These are phyloP conservation scores for Chrysanthemum makinoi DNA, from an alignment of 129 eudicot genomes.

Conservation along the genomic window DNA sequence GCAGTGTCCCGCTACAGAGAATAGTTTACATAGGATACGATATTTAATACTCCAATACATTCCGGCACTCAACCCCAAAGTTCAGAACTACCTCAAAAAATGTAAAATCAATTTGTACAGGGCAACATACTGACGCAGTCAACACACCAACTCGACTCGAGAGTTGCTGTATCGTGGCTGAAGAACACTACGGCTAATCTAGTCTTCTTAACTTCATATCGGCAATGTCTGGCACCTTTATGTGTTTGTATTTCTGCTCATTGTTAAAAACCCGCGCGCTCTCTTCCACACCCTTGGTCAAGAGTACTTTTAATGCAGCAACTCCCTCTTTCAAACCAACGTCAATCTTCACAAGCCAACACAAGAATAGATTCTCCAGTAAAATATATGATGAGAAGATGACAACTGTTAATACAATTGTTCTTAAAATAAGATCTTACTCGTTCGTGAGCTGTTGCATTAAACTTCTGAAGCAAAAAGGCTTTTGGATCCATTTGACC, in stretches of 20 bases:
- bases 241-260: conserved; percentile 82
- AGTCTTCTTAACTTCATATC: conserved; percentile 22
- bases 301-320: conserved; percentile 45
- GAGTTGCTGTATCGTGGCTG: too few species aligned
- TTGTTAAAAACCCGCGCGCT: conserved; percentile 57
- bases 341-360: conserved; percentile 52
- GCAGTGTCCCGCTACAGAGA: conserved; percentile 21
- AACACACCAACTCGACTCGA: not conserved
- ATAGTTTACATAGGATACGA: not conserved
- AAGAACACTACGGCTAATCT: not conserved
- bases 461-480: conserved; percentile 91
- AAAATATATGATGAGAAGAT: not conserved
- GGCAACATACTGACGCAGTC: conserved; percentile 6
- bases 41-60: not conserved
- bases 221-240: conserved; percentile 49
- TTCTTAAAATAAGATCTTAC: conserved; percentile 33
- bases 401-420: not conserved
- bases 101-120: conserved; percentile 9
- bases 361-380: not conserved
- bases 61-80: conserved; percentile 6
- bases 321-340: conserved; percentile 76
- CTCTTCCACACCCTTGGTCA: conserved; percentile 61
- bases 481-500: conserved; percentile 99
- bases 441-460: conserved; percentile 69
- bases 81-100: not conserved